Conservation (phyloP, 331 rosid species). For the Acacia concinna region DNA sequence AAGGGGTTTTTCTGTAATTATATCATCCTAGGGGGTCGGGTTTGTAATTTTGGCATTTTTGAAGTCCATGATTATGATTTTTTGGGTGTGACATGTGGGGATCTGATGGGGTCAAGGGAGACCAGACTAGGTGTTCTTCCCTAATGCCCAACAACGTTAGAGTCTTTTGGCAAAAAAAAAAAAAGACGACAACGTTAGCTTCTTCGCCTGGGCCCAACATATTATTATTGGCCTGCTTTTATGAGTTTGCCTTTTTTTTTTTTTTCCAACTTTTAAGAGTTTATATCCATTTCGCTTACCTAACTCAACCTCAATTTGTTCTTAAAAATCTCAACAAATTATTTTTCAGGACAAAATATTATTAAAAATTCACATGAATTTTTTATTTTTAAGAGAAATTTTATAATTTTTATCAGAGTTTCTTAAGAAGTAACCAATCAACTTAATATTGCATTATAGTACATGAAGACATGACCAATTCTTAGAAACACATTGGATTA, state of each 20-base stretch:
- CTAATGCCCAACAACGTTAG: not conserved
- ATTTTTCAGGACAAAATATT: not conserved
- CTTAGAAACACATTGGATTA: no score
- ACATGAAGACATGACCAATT: no score
- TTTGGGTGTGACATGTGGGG: not conserved
- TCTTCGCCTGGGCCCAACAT: not conserved
- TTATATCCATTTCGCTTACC: not conserved
- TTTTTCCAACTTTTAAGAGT: no score
- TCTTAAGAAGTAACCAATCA: no score
- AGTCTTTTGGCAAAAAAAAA: no score
- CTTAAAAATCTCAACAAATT: not conserved
- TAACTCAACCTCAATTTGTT: not conserved
- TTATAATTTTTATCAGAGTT: no score
- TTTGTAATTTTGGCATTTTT: no score
- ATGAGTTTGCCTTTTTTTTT: no score
- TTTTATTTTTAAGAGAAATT: no score
- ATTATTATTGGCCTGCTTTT: not conserved
- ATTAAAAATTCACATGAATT: not conserved
- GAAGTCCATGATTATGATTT: not conserved
- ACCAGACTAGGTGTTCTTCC: not conserved
- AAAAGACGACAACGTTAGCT: not conserved
- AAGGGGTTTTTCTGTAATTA: not conserved
- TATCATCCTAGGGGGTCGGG: not conserved
- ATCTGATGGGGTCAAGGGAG: not conserved
- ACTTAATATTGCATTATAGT: no score